Evolutionary conservation across 176 grass and related monocot genomes (phyloP).

Genomic region (Oryza coarctata): DNA sequence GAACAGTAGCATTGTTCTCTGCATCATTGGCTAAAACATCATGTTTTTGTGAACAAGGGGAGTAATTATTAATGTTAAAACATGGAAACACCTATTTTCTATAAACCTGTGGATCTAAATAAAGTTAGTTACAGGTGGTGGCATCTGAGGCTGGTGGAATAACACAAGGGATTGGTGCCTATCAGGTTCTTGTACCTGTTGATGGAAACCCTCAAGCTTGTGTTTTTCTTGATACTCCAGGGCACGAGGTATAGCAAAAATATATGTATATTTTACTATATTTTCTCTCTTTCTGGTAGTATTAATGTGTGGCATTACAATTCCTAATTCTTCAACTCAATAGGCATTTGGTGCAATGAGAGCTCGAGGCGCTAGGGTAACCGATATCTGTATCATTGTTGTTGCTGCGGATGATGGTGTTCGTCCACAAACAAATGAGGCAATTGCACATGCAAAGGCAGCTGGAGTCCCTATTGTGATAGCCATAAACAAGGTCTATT

Average conservation of each 20-base stretch:
- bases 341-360: slow-evolving; percentile 99
- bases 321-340: slow-evolving; percentile 38
- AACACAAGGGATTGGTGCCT: slow-evolving; percentile 97
- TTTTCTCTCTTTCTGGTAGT: not conserved
- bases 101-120: slow-evolving; percentile 37
- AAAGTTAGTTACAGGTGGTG: slow-evolving; percentile 68
- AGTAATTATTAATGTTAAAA: slow-evolving; percentile 6
- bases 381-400: slow-evolving; percentile 90
- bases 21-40: not conserved
- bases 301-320: not conserved
- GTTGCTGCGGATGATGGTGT: slow-evolving; percentile 97
- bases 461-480: slow-evolving; percentile 92
- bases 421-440: slow-evolving; percentile 87
- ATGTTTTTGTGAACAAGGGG: not conserved
- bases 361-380: slow-evolving; percentile 88
- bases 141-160: slow-evolving; percentile 97
- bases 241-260: slow-evolving; percentile 67
- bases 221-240: slow-evolving; percentile 96
- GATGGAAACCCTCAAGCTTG: slow-evolving; percentile 81
- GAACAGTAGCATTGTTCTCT: not conserved
- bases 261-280: slow-evolving; percentile 4
- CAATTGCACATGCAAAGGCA: slow-evolving; percentile 96
- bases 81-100: not conserved
- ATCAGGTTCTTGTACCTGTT: slow-evolving; percentile 87
- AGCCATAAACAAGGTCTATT: slow-evolving; percentile 87